A percentile compares a stretch with the other conserved stretches of the same genome.
phyloP scores from a whole-genome alignment of 306 rosid genomes.

The Lithocarpus polystachyus region DNA sequence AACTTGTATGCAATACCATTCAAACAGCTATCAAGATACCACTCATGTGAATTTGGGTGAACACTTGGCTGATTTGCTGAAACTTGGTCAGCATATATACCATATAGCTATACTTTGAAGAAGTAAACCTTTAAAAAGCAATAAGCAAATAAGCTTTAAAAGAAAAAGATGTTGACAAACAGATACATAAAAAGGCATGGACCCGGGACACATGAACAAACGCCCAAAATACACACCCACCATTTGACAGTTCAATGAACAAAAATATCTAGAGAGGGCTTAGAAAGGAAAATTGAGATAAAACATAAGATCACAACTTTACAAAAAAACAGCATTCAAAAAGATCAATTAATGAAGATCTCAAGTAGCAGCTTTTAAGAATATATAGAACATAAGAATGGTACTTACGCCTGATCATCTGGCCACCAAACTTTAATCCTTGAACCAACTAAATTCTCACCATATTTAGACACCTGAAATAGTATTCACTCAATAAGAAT shows the following conservation, averaged over 20 bases:
- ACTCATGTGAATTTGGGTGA: background rate
- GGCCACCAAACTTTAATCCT: conserved; percentile 92
- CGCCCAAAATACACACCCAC: background rate
- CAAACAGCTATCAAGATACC: background rate
- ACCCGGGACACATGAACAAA: no score
- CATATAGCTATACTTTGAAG: no score
- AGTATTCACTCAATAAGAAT: conserved; percentile 12
- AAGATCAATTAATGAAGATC: conserved; percentile 8
- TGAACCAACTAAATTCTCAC: conserved; percentile 57
- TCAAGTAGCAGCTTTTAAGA: conserved; percentile 1
- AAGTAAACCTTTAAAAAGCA: no score
- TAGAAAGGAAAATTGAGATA: background rate
- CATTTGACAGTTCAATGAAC: background rate
- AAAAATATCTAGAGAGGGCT: background rate
- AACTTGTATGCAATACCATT: background rate
- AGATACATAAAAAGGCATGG: no score
- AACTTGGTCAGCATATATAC: no score
- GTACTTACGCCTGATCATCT: conserved; percentile 63
- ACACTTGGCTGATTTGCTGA: no score
- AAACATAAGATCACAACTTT: background rate
- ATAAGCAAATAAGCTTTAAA: no score
- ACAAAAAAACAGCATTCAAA: background rate
- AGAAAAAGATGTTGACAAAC: no score
- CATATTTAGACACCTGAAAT: conserved; percentile 53
- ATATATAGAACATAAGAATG: conserved; percentile 2